Conservation (phyloP, 106 monocot genomes). For the Alisma plantagoaquatica region DNA sequence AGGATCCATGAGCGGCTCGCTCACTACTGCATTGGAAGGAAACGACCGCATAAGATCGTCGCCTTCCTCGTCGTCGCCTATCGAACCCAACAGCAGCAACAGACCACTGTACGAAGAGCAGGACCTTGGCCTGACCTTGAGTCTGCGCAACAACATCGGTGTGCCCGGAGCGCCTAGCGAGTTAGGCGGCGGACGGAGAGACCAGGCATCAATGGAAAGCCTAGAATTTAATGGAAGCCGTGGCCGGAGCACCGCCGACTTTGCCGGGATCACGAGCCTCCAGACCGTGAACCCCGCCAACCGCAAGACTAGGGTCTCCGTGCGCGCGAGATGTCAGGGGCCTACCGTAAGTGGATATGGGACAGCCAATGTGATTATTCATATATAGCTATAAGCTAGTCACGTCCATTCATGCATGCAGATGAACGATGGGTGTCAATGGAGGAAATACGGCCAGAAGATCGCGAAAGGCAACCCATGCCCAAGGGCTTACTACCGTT, state of each 20-base stretch:
- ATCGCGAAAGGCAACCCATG: constrained; percentile 89
- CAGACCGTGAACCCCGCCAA: constrained; percentile 51
- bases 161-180: constrained; percentile 9
- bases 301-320: constrained; percentile 85
- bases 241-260: constrained; percentile 7
- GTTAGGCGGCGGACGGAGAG: constrained; percentile 18
- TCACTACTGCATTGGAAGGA: not conserved
- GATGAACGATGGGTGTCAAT: constrained; percentile 85
- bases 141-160: constrained; percentile 18
- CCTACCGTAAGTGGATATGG: constrained; percentile 51
- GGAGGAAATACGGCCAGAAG: constrained; percentile 93
- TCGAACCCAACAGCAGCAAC: not conserved
- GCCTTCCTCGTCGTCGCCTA: not conserved
- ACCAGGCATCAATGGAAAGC: constrained; percentile 1
- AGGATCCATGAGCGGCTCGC: not conserved
- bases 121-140: constrained; percentile 52
- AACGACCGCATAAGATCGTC: not conserved
- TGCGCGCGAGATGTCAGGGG: constrained; percentile 70
- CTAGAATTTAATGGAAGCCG: too few relatives aligned
- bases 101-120: not conserved
- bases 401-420: too few relatives aligned
- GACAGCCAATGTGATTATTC: too few relatives aligned
- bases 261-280: constrained; percentile 29
- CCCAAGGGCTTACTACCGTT: constrained; percentile 80
- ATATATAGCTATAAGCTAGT: too few relatives aligned